Conservation (phyloP, 2,329 filamentous ascomycete species). For the Taxawa tesnikishii region DNA sequence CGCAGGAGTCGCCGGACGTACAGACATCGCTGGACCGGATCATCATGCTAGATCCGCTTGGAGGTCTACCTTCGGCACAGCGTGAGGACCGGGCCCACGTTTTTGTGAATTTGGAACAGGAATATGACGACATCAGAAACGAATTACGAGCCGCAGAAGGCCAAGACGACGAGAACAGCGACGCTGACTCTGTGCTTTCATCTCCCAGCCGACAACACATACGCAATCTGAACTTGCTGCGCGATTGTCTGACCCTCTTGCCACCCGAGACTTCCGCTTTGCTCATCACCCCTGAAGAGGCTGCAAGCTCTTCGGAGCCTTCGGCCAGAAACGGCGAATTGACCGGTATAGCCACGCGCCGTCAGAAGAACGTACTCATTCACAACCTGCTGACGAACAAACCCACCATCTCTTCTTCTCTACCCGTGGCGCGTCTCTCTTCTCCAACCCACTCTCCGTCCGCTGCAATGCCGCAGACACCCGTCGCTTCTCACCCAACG, state of each 20-base stretch:
- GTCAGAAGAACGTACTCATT: conserved; percentile 72
- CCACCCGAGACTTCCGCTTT: conserved; percentile 78
- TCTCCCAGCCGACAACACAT: conserved; percentile 33
- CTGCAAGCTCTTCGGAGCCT: conserved; percentile 46
- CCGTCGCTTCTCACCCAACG: conserved; percentile 27
- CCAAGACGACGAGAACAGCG: background rate
- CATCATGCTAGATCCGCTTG: conserved; percentile 77
- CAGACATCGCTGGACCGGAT: conserved; percentile 64
- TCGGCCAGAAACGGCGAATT: conserved; percentile 6
- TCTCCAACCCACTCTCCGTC: conserved; percentile 15
- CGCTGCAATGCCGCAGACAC: conserved; percentile 17
- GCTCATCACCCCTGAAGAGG: conserved; percentile 76
- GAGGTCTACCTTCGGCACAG: conserved; percentile 62
- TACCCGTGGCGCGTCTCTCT: conserved; percentile 58
- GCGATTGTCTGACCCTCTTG: conserved; percentile 58
- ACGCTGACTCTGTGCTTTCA: conserved; percentile 9
- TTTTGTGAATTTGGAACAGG: conserved; percentile 89
- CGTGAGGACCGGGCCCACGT: conserved; percentile 55
- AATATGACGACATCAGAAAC: conserved; percentile 57
- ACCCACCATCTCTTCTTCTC: conserved; percentile 79
- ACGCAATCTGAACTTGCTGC: conserved; percentile 63
- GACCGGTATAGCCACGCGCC: conserved; percentile 40
- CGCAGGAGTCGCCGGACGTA: background rate
- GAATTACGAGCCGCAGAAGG: conserved; percentile 23
- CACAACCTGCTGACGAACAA: conserved; percentile 95